Evolutionary conservation across 177 flowering plant genomes (phyloP).

Genomic region (Vitis hybrid): DNA sequence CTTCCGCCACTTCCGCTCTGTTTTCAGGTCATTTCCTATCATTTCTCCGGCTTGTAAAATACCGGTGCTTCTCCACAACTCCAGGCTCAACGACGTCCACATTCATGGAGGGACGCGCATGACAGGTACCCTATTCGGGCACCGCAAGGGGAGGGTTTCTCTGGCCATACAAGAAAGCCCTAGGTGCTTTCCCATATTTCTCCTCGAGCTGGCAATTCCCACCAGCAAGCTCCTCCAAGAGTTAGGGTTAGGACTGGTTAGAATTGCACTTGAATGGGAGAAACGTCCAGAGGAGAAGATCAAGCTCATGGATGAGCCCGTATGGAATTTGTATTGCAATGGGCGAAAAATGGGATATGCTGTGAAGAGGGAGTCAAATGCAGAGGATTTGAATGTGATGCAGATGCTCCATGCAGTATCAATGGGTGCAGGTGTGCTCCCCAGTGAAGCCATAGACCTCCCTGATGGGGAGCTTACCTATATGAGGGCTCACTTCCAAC

Average conservation of each 20-base stretch:
- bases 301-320: conserved; percentile 62
- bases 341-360: conserved; percentile 70
- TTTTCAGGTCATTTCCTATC: conserved; percentile 69
- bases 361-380: conserved; percentile 55
- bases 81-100: conserved; percentile 30
- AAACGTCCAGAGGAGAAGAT: conserved; percentile 34
- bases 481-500: conserved; percentile 53
- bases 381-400: conserved; percentile 63
- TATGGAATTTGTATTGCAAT: conserved; percentile 83
- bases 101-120: conserved; percentile 52
- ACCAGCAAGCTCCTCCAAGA: conserved; percentile 69
- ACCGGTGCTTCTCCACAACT: conserved; percentile 27
- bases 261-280: conserved; percentile 79
- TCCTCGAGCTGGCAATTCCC: conserved; percentile 68
- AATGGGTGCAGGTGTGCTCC: conserved; percentile 84
- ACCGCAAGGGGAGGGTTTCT: conserved; percentile 51
- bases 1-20: conserved; percentile 47
- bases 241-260: conserved; percentile 63
- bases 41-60: conserved; percentile 61
- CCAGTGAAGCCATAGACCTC: conserved; percentile 18
- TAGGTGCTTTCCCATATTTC: conserved; percentile 48
- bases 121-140: conserved; percentile 79
- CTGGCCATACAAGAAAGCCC: conserved; percentile 70
- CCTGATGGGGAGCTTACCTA: conserved; percentile 52
- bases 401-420: conserved; percentile 54